Evolutionary conservation across 2,329 filamentous ascomycete species (phyloP).

Genomic region (Fusarium sp.): DNA sequence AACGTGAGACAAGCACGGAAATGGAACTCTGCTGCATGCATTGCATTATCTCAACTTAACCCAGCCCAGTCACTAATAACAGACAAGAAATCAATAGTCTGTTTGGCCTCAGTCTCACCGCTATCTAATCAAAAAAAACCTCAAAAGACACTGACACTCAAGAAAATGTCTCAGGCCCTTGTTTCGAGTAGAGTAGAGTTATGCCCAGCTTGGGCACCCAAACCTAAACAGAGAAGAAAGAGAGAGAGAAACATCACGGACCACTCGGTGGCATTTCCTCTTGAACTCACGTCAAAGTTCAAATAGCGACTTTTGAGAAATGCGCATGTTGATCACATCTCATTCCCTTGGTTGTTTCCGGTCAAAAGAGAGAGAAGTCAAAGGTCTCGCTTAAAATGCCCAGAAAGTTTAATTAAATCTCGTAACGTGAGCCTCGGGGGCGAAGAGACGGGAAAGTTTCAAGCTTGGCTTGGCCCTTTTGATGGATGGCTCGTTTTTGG

Average conservation of each 20-base stretch:
- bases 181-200: conserved; percentile 19
- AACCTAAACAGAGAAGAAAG: neutral
- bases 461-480: neutral
- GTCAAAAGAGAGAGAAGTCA: no score
- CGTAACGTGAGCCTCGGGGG: neutral
- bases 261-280: conserved; percentile 12
- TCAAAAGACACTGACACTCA: neutral
- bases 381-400: neutral
- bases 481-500: neutral
- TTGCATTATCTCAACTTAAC: neutral
- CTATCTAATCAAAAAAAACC: neutral
- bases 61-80: neutral
- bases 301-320: conserved; percentile 10
- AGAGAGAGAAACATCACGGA: conserved; percentile 3
- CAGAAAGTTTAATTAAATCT: conserved; percentile 6
- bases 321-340: neutral
- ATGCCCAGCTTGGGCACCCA: neutral
- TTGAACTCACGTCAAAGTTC: neutral
- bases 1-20: neutral
- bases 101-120: conserved; percentile 19
- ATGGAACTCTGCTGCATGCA: neutral
- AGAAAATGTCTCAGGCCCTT: conserved; percentile 10
- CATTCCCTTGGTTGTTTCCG: conserved; percentile 17
- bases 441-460: neutral
- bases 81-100: conserved; percentile 17